Percentiles rank a stretch among this genome's conserved stretches.
These are phyloP conservation scores for Phialophora macrospora DNA, from an alignment of 2,329 filamentous ascomycete genomes.

Conservation along the genomic window DNA sequence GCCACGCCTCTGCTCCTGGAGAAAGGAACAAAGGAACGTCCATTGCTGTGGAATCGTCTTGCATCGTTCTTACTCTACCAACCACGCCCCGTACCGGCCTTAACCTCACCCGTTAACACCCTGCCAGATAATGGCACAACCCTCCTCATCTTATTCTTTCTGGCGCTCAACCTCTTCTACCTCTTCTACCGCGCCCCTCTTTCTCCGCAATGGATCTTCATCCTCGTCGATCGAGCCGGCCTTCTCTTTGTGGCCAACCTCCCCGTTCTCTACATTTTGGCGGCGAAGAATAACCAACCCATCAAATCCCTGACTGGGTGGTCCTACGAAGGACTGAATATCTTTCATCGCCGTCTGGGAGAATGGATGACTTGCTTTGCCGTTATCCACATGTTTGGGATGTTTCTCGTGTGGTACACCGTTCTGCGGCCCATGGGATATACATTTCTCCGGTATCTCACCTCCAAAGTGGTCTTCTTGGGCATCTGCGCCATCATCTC, in stretches of 20 bases:
- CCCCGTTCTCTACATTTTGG: conserved; percentile 63
- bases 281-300: conserved; percentile 68
- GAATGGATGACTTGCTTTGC: conserved; percentile 66
- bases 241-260: conserved; percentile 58
- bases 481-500: conserved; percentile 61
- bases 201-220: conserved; percentile 57
- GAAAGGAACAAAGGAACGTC: conserved; percentile 2
- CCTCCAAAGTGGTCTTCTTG: conserved; percentile 57
- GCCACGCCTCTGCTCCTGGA: conserved; percentile 21
- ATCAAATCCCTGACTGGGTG: conserved; percentile 64
- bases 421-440: conserved; percentile 58
- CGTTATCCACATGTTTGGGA: conserved; percentile 60
- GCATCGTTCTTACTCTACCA: conserved; percentile 58
- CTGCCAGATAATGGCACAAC: conserved; percentile 64
- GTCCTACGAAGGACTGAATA: conserved; percentile 69
- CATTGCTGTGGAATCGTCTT: conserved; percentile 19
- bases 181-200: conserved; percentile 59
- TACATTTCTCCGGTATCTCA: conserved; percentile 57
- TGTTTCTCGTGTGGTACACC: conserved; percentile 62
- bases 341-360: conserved; percentile 67
- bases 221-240: conserved; percentile 63
- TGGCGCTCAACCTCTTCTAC: conserved; percentile 64
- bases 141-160: conserved; percentile 57
- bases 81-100: conserved; percentile 60
- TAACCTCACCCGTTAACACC: conserved; percentile 54